Evolutionary conservation across 208 protist genomes (phyloP), one percentile per base, ranked within the genome.

Genomic region (Trypanosoma grayi): DNA sequence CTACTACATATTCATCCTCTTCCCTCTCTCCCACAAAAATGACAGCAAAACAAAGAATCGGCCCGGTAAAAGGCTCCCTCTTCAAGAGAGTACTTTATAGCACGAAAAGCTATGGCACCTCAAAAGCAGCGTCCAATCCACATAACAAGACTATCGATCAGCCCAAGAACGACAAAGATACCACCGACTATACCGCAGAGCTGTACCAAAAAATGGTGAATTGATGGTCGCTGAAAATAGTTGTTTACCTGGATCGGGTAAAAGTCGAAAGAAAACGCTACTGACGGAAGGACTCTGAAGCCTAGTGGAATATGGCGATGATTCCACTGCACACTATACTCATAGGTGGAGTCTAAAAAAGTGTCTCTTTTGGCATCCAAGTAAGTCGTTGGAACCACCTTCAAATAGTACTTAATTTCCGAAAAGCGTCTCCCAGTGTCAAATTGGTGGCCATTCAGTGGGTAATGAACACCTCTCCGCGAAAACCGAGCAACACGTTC

Each of bases 161-260:
- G 45, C 7, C 85, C 83, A 30, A 89, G 41, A 28, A 95, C 70
- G 11, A 92, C 83, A 76, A 97, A 97, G 5, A 93, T 47, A 9
- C 88, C 92, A 34, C 92, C 92, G 41, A 93, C 74, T 28, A 97
- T 94, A 14, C 83, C 83, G 55, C 92, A 97, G 0, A 97, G 58
- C 36, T 84, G 62, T 14, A 94, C 77, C 6, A 94, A 9, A 43
- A 95, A 90, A 53, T 86, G 88, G 8, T 64, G 60, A 22, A 94
- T 62, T 13, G 85, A 75, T 33, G 75, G 70, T 6, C 85, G 58
- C 34, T 64, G 36, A 66, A 94, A 94, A 14, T 84, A 59, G 44
- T 94, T 89, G 51, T 87, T 83, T 16, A 94, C 66, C 39, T 94
- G 79, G 1, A 92, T 82, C 5, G 85, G 70, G 0, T 53, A 73